Base-by-base conservation (phyloP, 2,329 filamentous ascomycete genomes). In the Hymenoscyphus albidus region DNA sequence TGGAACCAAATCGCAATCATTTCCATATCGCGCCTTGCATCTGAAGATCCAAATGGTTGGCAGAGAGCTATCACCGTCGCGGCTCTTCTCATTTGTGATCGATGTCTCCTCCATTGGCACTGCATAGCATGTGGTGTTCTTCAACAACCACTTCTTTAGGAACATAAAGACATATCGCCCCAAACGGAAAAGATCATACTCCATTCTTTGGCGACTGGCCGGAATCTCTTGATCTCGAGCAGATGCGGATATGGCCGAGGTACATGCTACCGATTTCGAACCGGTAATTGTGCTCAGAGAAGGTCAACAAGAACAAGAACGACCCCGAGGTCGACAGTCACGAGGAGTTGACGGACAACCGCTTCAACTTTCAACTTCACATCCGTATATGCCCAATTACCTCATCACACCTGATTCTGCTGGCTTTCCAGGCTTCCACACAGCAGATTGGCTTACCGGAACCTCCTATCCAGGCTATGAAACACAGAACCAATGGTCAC, bases 31-130 rank as follows among this genome's bases (percentile, higher is more conserved):
- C n/a, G n/a, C 44, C 44, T 51, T 51, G 44, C 44, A 51, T 51
- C 22, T 51, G 44, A 13, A 51, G 44, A 51, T 51, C 44, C 18
- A 18, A 18, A 51, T 51, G 44, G 44, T 35, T 35, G 35, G 5
- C 35, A 35, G 35, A 6, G 5, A 35, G 35, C 44, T 22, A 22
- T 27, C 18, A 22, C n/a, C 44, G 44, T 51, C 44, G 44, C 44
- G n/a, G 44, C 56, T 38, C n/a, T 58, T 39, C n/a, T 58, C 31
- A n/a, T 16, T 58, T 35, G 56, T 38, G 56, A 38, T 58, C 56
- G 56, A 58, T 39, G 10, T 31, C 56, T 22, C 18, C 56, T 39
- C 56, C 56, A 38, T 32, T 58, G 18, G 27, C 32, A 32, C 56
- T 16, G 32, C 31, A 58, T 39, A 58, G 56, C 31, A 35, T 58